Evolutionary conservation across 768 basidiomycete genomes (phyloP).

Genomic region (Lyophyllum shimeji): DNA sequence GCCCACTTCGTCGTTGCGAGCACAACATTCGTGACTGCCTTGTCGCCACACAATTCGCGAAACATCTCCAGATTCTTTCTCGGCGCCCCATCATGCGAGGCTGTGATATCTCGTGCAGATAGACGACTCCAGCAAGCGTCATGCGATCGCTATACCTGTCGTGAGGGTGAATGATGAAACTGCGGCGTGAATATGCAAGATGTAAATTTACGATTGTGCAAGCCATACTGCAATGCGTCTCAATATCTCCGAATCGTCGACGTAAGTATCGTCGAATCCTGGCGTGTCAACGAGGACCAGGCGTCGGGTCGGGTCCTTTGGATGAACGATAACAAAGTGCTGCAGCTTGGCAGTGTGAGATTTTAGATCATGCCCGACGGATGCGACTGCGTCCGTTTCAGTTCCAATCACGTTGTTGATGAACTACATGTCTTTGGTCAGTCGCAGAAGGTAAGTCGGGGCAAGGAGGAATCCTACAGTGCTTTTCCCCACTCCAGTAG

Average conservation of each 20-base stretch:
- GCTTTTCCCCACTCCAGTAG: slow-evolving; percentile 22
- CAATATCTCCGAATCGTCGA: neutral
- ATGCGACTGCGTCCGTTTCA: slow-evolving; percentile 17
- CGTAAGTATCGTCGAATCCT: neutral
- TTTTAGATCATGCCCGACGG: slow-evolving; percentile 30
- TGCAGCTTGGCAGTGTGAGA: slow-evolving; percentile 34
- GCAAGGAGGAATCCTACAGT: slow-evolving; percentile 11
- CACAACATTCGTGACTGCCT: slow-evolving; percentile 27
- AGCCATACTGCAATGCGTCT: slow-evolving; percentile 1
- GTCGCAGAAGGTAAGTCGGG: neutral
- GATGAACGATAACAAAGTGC: slow-evolving; percentile 15
- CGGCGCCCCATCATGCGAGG: slow-evolving; percentile 29
- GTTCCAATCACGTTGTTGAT: slow-evolving; percentile 30
- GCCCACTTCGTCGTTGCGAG: slow-evolving; percentile 43
- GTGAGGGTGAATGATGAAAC: slow-evolving; percentile 9
- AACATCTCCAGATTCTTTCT: slow-evolving; percentile 31
- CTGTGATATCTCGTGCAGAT: slow-evolving; percentile 16
- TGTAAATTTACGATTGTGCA: slow-evolving; percentile 21
- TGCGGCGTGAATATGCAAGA: slow-evolving; percentile 3
- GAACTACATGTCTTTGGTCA: slow-evolving; percentile 23
- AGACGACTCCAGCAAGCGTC: slow-evolving; percentile 6
- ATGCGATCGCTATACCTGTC: slow-evolving; percentile 13
- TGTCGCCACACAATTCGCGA: slow-evolving; percentile 29
- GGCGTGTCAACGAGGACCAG: slow-evolving; percentile 12
- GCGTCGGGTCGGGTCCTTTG: neutral